phyloP scores from a whole-genome alignment of 2,329 filamentous ascomycete species.

The Fusarium paranaense region DNA sequence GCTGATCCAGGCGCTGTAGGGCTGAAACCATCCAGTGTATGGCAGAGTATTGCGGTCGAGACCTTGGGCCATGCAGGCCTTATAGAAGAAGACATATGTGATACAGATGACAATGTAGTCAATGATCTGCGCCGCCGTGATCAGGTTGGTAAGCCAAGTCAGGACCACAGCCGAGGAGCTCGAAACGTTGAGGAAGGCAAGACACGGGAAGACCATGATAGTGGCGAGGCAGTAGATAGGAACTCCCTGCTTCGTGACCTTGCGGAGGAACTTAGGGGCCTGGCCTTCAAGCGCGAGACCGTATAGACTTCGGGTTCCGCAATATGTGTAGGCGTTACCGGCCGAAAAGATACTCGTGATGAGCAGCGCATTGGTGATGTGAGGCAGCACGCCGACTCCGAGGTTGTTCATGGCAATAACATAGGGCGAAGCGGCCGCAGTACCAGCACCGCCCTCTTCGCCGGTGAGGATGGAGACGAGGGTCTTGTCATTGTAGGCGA shows the following conservation, averaged over 20 bases:
- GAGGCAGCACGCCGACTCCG: constrained; percentile 62
- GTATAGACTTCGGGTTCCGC: constrained; percentile 60
- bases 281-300: constrained; percentile 61
- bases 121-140: constrained; percentile 68
- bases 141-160: constrained; percentile 64
- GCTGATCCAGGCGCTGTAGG: constrained; percentile 60
- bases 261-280: constrained; percentile 62
- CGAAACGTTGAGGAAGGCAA: constrained; percentile 63
- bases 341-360: constrained; percentile 55
- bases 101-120: constrained; percentile 67
- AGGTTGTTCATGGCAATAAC: constrained; percentile 70
- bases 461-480: constrained; percentile 61
- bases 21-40: constrained; percentile 68
- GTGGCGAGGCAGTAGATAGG: constrained; percentile 67
- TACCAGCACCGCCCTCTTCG: constrained; percentile 45
- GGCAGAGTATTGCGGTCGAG: constrained; percentile 63
- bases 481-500: constrained; percentile 71
- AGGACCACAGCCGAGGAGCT: constrained; percentile 60
- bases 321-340: constrained; percentile 63
- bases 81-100: constrained; percentile 60
- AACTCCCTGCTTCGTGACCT: constrained; percentile 69
- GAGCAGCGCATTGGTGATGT: constrained; percentile 65
- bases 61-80: constrained; percentile 63
- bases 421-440: constrained; percentile 68
- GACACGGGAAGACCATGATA: constrained; percentile 62